A percentile compares a stretch with the other conserved stretches of the same genome.
These are phyloP conservation scores for Cryptococcus hybrid DNA, from an alignment of 1,284 basidiomycete species.

Conservation along the genomic window DNA sequence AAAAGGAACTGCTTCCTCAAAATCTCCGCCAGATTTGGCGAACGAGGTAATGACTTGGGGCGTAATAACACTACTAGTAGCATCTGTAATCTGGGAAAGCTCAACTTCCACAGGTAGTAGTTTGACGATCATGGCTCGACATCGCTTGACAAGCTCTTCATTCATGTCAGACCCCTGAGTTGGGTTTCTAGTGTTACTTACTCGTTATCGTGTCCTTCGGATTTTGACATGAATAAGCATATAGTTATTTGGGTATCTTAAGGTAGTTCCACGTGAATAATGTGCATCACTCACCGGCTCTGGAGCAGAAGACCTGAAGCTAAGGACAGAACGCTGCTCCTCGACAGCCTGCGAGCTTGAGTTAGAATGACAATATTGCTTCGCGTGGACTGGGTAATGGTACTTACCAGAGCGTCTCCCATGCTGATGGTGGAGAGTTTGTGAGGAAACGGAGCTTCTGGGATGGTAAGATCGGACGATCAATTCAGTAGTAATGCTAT, in stretches of 20 bases:
- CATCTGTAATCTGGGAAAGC: conserved; percentile 38
- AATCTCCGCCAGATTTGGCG: conserved; percentile 56
- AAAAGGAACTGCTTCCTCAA: conserved; percentile 66
- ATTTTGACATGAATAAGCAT: background rate
- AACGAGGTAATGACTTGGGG: conserved; percentile 52
- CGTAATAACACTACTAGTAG: conserved; percentile 49
- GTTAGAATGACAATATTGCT: background rate
- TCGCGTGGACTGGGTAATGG: background rate
- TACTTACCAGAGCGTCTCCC: conserved; percentile 36
- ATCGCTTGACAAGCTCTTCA: conserved; percentile 63
- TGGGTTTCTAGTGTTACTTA: conserved; percentile 6
- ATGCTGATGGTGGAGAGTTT: conserved; percentile 6
- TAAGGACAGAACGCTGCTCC: conserved; percentile 42
- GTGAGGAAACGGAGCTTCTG: too few species aligned
- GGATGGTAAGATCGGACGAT: too few species aligned
- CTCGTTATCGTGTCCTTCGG: conserved; percentile 32
- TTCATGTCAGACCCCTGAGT: too few species aligned
- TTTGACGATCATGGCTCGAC: conserved; percentile 70
- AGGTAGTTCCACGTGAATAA: too few species aligned
- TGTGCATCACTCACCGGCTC: conserved; percentile 31
- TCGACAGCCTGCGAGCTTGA: conserved; percentile 31
- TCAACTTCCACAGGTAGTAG: conserved; percentile 72
- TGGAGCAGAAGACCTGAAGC: conserved; percentile 29
- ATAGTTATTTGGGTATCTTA: background rate
- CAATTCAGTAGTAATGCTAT: too few species aligned